Evolutionary conservation across 805 yeast species (phyloP), one percentile per base, ranked within the genome.

Genomic region (Kodamaea kakaduensis): DNA sequence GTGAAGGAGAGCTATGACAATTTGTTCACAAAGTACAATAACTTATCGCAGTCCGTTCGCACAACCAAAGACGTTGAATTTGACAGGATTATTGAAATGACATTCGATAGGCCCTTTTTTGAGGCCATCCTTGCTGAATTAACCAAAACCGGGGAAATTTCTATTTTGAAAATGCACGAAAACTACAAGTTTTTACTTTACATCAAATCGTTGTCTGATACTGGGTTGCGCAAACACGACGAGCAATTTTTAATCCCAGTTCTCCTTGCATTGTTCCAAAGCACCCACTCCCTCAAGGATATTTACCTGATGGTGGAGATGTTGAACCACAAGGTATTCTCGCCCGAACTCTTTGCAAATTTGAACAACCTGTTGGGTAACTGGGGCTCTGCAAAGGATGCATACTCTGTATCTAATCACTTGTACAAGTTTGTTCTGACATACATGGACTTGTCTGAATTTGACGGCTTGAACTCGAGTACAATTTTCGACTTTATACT

Each of bases 241-340:
- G 69, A 64, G 37, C 45, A 47, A 2, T 64, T 67, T 31, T 47
- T 66, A 32, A 61, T 67, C 9, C 73, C 73, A 6, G 32, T 58
- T 8, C 46, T 61, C 9, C 46, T 67, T 23, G 35, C 62, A 5
- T 27, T 60, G 16, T 64, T 64, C 38, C 57, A 53, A 14, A 34
- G 37, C 16, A 35, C 38, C 10, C 48, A 52, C 20, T 25, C 59
- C 1, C 27, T 60, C 6, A 27, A 42, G 8, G 57, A 59, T 17
- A 50, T 61, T 12, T 65, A 45, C 38, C 29, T 51, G 14, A 41
- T 67, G 37, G 37, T 61, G 2, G 69, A 64, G 37, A 47, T 64
- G 41, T 47, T 64, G 18, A 61, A 64, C 36, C 42, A 40, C n/a
- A 49, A 58, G 28, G 39, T 66, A 3, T 60, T 67, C 37, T 48